These are phyloP conservation scores for Furcasterigmium sp. DNA, from an alignment of 2,329 filamentous ascomycete genomes.

Conservation along the genomic window DNA sequence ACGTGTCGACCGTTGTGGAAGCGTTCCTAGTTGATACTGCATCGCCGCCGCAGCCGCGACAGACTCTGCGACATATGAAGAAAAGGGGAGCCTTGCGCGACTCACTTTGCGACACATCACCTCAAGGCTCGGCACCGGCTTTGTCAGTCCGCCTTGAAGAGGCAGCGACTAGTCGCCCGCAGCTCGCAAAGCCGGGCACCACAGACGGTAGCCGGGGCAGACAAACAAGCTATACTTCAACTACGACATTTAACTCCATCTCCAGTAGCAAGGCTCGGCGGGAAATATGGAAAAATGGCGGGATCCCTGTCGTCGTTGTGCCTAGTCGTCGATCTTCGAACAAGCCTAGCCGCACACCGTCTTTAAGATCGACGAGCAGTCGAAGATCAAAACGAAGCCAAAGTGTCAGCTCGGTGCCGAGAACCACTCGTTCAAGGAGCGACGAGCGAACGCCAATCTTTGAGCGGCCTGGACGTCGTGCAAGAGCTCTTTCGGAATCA, in stretches of 20 bases:
- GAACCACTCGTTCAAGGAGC: constrained; percentile 33
- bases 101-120: constrained; percentile 34
- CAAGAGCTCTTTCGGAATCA: constrained; percentile 40
- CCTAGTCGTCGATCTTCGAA: constrained; percentile 53
- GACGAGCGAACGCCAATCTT: constrained; percentile 37
- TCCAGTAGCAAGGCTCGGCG: constrained; percentile 51
- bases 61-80: constrained; percentile 56
- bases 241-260: constrained; percentile 40
- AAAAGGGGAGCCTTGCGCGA: constrained; percentile 49
- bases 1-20: constrained; percentile 51
- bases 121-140: constrained; percentile 34
- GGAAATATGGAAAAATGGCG: constrained; percentile 54
- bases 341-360: constrained; percentile 45
- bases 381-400: constrained; percentile 47
- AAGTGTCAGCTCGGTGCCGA: constrained; percentile 44
- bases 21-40: constrained; percentile 49
- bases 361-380: constrained; percentile 57
- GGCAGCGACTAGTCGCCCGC: constrained; percentile 19
- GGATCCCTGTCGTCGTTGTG: constrained; percentile 58
- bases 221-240: constrained; percentile 41
- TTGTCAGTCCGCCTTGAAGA: constrained; percentile 27
- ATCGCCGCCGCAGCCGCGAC: constrained; percentile 36
- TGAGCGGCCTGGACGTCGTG: constrained; percentile 33
- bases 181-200: constrained; percentile 19
- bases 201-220: constrained; percentile 24